phyloP scores from a whole-genome alignment of 148 eudicot genomes.

The Vaccinium myrtillus region DNA sequence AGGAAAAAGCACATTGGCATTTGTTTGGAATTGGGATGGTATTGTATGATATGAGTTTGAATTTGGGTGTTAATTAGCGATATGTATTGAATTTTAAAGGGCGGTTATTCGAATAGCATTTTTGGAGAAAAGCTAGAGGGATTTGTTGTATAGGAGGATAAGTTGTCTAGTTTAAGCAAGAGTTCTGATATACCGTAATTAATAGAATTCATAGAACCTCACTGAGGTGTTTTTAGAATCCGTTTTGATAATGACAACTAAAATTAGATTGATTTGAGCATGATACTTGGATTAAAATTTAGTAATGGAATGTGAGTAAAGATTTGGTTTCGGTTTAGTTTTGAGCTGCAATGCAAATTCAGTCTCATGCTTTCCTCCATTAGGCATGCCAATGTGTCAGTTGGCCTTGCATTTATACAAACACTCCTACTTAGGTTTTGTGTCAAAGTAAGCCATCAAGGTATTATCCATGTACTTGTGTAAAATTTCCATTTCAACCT shows the following conservation, averaged over 20 bases:
- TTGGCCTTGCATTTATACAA: background rate
- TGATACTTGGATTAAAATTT: background rate
- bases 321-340: background rate
- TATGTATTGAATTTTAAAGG: background rate
- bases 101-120: background rate
- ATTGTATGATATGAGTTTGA: background rate
- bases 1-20: background rate
- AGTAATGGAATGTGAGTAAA: background rate
- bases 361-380: background rate
- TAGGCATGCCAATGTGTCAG: background rate
- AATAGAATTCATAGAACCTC: background rate
- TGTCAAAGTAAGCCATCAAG: background rate
- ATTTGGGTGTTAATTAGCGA: background rate
- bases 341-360: background rate
- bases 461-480: background rate
- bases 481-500: background rate
- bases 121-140: background rate
- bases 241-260: background rate
- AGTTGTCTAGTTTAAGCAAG: too few species aligned
- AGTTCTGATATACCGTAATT: too few species aligned
- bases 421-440: background rate
- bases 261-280: background rate
- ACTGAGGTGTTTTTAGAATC: background rate
- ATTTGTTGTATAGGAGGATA: background rate
- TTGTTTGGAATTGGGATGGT: background rate